These are phyloP conservation scores for Diaporthe citrichinensis DNA, from an alignment of 2,329 filamentous ascomycete genomes.

Conservation along the genomic window DNA sequence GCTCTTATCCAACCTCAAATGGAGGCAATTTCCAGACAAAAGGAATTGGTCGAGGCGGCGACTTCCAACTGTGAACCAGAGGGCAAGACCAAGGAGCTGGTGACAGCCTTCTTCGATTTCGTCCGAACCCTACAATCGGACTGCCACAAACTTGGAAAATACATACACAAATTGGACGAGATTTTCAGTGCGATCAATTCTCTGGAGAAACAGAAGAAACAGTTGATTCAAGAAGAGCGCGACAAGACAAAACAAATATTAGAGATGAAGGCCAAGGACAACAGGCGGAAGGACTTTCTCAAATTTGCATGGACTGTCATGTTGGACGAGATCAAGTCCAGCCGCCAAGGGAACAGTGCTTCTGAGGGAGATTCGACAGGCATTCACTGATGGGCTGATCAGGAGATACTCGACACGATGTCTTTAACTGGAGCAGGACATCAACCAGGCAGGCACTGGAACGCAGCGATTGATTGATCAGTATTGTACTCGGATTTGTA, in stretches of 20 bases:
- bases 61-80: background rate
- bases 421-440: background rate
- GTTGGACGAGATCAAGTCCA: background rate
- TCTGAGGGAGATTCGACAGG: background rate
- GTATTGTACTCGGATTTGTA: background rate
- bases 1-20: background rate
- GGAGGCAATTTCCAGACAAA: background rate
- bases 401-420: background rate
- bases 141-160: background rate
- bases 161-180: too few relatives aligned
- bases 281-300: background rate
- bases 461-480: background rate
- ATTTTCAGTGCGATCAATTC: background rate
- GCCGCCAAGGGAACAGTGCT: background rate
- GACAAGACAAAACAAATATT: too few relatives aligned
- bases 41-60: background rate
- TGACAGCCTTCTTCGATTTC: background rate
- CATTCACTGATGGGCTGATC: background rate
- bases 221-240: background rate
- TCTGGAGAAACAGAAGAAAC: background rate
- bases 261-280: too few relatives aligned
- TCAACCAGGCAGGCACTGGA: background rate
- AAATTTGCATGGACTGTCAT: background rate
- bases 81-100: background rate
- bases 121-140: background rate